Evolutionary conservation across 768 basidiomycete genomes (phyloP).

Genomic region (Xerocomus spinulosus): DNA sequence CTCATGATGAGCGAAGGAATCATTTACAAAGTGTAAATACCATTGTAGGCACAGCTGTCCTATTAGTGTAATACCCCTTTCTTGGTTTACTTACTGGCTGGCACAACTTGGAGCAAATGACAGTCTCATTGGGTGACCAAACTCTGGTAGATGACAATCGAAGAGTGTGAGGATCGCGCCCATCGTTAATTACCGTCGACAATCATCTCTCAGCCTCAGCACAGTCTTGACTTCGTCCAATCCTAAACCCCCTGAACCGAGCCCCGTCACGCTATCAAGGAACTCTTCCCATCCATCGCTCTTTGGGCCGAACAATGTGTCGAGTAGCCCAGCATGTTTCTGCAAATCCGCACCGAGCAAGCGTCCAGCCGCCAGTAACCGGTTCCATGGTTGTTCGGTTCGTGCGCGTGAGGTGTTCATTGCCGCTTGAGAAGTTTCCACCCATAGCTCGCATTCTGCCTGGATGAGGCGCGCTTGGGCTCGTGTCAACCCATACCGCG

Average conservation of each 20-base stretch:
- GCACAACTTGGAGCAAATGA: neutral
- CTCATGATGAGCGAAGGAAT: conserved; percentile 86
- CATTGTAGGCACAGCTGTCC: neutral
- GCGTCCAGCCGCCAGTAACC: conserved; percentile 63
- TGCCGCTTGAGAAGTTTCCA: conserved; percentile 67
- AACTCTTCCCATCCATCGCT: conserved; percentile 49
- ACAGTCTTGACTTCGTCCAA: conserved; percentile 59
- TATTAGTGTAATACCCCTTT: neutral
- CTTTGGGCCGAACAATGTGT: conserved; percentile 14
- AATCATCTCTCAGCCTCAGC: conserved; percentile 45
- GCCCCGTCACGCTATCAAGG: conserved; percentile 39
- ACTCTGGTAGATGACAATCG: no score
- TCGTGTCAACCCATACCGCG: conserved; percentile 19
- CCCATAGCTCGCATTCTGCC: conserved; percentile 79
- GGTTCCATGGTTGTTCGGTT: conserved; percentile 73
- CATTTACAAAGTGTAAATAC: conserved; percentile 71
- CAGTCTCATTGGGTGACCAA: no score
- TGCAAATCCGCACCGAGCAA: conserved; percentile 54
- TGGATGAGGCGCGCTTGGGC: conserved; percentile 57
- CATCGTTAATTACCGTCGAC: conserved; percentile 13
- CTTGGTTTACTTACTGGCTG: no score
- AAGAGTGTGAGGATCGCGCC: no score
- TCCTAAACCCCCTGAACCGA: conserved; percentile 59
- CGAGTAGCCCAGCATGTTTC: conserved; percentile 30
- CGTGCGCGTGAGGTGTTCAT: conserved; percentile 44